Evolutionary conservation across 176 grass and related monocot species (phyloP), one percentile per base, ranked within the genome.

Genomic region (Elymus sibiricus): DNA sequence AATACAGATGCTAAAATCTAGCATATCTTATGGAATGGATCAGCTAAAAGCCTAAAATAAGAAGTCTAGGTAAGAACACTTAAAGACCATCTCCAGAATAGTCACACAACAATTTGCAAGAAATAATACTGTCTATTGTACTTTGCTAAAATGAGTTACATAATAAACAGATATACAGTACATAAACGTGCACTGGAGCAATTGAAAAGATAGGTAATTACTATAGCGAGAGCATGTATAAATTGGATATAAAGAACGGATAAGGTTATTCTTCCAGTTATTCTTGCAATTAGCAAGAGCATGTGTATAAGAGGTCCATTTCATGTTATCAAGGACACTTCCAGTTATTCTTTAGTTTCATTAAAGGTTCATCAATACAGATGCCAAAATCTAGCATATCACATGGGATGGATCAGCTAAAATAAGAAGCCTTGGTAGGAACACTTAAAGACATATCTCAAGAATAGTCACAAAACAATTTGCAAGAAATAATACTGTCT

Each of bases 1-100:
- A 25, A 44, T 86, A 56, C 64, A 83, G 47, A 80, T 84, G 32
- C 64, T 64, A 79, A 73, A 86, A 32, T 87, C 76, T 34, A 91
- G n/a, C 31, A 84, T 87, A 67, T 13, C 19, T 70, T 27, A 76
- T 55, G 16, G 17, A 72, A 72, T 22, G 40, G 60, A 74, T 34
- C 32, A 79, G 22, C 26, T 29, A 59, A 19, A 53, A 53, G 15
- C 49, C 49, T 49, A 49, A 86, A 78, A 70, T 27, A 68, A 43
- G n/a, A 79, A 79, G 14, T 42, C 4, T 70, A n/a, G 47, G 22
- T 37, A 28, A 10, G 25, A 34, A 35, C 21, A 84, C 61, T 76
- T n/a, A 68, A 59, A 81, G 25, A 73, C 69, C 47, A 81, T 55
- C 70, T 19, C 10, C 11, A 40, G n/a, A 60, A 74, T 35, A 76